These are phyloP conservation scores for Penicillium sp. DNA, from an alignment of 2,329 filamentous ascomycete species.

Conservation along the genomic window DNA sequence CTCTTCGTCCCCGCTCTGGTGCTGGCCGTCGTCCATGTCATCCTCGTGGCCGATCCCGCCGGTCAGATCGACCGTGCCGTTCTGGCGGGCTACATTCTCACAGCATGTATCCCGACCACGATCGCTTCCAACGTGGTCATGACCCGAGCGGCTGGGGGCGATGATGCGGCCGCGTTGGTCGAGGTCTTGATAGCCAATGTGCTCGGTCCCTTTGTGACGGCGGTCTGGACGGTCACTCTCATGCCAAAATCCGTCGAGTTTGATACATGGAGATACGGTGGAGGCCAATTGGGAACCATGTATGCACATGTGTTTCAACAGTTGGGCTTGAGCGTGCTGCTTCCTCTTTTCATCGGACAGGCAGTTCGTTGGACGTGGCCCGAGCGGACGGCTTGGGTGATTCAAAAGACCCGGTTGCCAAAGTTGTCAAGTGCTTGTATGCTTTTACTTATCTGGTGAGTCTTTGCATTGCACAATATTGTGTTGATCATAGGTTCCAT, in stretches of 20 bases:
- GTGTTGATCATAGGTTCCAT: too few relatives aligned
- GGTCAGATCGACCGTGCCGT: constrained; percentile 55
- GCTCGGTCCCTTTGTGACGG: constrained; percentile 61
- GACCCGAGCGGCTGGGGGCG: constrained; percentile 63
- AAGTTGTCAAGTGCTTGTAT: constrained; percentile 44
- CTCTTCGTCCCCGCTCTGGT: constrained; percentile 59
- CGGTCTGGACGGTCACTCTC: constrained; percentile 53
- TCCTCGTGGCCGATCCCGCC: constrained; percentile 43
- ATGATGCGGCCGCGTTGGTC: constrained; percentile 59
- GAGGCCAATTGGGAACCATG: constrained; percentile 53
- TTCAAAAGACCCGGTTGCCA: constrained; percentile 49
- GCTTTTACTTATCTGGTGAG: constrained; percentile 52
- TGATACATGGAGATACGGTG: constrained; percentile 40
- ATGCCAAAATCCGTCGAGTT: constrained; percentile 42
- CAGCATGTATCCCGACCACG: constrained; percentile 65
- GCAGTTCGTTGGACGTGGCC: constrained; percentile 52
- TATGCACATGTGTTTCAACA: constrained; percentile 64
- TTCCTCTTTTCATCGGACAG: constrained; percentile 61
- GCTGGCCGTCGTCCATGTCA: constrained; percentile 50
- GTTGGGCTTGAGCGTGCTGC: constrained; percentile 59
- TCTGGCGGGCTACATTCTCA: constrained; percentile 61
- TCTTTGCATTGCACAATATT: background rate
- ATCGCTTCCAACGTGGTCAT: constrained; percentile 70
- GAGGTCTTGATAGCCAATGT: constrained; percentile 67
- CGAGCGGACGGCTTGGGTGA: constrained; percentile 32